Conservation (phyloP, 2,329 filamentous ascomycete genomes). For the Aspergillus sergii region DNA sequence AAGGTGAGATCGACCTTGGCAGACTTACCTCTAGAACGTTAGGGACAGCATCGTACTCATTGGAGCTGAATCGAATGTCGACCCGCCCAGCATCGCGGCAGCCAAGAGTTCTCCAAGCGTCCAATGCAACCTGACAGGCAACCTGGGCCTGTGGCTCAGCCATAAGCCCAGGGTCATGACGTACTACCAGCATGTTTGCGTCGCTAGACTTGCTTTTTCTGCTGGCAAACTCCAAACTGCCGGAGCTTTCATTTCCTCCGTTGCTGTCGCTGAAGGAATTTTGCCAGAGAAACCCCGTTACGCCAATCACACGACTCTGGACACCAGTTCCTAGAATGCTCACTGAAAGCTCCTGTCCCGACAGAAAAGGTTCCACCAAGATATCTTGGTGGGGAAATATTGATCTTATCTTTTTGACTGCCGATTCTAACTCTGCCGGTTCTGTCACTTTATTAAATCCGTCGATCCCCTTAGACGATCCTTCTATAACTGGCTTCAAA, state of each 20-base stretch:
- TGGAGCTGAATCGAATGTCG: not conserved
- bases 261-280: not conserved
- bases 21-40: not conserved
- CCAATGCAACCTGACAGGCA: not conserved
- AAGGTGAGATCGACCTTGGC: no score
- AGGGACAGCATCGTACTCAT: not conserved
- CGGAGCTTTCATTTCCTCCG: no score
- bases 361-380: not conserved
- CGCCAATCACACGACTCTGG: not conserved
- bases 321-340: not conserved
- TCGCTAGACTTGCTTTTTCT: no score
- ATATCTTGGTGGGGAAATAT: not conserved
- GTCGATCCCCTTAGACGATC: conserved; percentile 20
- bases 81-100: not conserved
- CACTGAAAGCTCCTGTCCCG: not conserved
- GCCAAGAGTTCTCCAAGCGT: not conserved
- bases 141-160: not conserved
- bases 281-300: not conserved
- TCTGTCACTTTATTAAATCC: conserved; percentile 3
- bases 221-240: no score
- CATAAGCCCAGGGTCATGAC: no score
- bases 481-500: conserved; percentile 16
- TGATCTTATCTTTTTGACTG: not conserved
- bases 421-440: not conserved
- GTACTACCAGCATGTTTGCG: no score